Evolutionary conservation across 331 rosid genomes (phyloP).

Genomic region (Quercus lobata): DNA sequence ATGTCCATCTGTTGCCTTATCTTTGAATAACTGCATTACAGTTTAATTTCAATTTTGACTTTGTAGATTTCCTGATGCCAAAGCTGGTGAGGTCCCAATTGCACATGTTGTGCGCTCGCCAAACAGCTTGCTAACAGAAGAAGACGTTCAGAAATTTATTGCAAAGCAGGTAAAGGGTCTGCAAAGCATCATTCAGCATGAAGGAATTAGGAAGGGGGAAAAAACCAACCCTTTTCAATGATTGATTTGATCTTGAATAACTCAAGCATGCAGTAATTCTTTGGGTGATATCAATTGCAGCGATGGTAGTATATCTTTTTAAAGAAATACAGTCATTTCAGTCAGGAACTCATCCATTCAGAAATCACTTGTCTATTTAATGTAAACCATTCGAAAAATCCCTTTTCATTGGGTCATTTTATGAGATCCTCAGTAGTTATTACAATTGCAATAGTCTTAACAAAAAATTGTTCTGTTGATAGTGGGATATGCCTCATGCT

Average conservation of each 20-base stretch:
- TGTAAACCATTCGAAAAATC: background rate
- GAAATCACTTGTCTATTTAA: background rate
- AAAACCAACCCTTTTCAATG: background rate
- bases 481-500: background rate
- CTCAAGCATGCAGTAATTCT: background rate
- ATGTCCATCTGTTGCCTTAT: background rate
- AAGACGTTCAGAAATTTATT: conserved; percentile 27
- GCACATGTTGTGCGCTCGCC: conserved; percentile 42
- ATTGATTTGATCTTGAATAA: background rate
- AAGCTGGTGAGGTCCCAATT: conserved; percentile 51
- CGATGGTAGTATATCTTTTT: background rate
- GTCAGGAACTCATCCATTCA: background rate
- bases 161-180: conserved; percentile 33
- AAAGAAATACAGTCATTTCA: background rate
- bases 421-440: background rate
- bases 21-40: too few species aligned
- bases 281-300: background rate
- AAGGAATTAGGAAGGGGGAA: background rate
- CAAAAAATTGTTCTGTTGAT: background rate
- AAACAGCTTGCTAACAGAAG: conserved; percentile 21
- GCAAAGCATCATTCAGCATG: background rate
- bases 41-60: conserved; percentile 11
- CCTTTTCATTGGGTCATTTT: background rate
- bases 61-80: conserved; percentile 33
- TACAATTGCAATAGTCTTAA: background rate